Evolutionary conservation across 805 yeast genomes (phyloP), one percentile per base, ranked within the genome.

Genomic region (Sugiyamaella boreocaroliniensis): DNA sequence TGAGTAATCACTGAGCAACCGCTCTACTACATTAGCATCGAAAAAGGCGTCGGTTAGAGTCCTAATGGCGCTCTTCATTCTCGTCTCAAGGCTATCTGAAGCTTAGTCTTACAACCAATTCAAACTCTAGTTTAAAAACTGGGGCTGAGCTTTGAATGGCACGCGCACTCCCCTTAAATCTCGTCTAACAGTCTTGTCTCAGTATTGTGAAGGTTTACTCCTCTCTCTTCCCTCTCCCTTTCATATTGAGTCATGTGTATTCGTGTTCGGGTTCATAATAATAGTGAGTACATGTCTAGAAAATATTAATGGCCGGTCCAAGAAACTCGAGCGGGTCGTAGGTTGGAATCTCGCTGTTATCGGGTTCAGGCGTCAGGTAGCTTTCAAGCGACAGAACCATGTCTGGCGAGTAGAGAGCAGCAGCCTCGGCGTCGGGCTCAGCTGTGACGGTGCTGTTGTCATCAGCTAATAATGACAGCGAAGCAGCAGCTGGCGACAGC

Each of bases 351-450:
- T 43, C 50, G 11, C 48, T 34, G 12, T 55, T 56, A 16, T 58
- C 60, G 34, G 58, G 55, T 40, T 57, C 64, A 14, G 64, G 63
- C 10, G 63, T 58, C 32, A 61, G 51, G 43, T 60, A 60, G 20
- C 55, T 50, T 37, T 60, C 63, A 18, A 60, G 52, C 15, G 52
- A 47, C 18, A 51, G 29, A 7, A 47, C 52, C 32, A 46, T 47
- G 26, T 53, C 50, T 12, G 47, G 48, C 15, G 56, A 49, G 43
- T 47, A 50, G 11, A 15, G 42, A 43, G 47, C 37, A 12, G 29
- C 29, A 19, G 37, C 46, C 16, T 26, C 43, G 12, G 46, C 29
- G 43, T 49, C 46, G 1, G 40, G 34, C 19, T 49, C 47, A 14
- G 29, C 46, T 10, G 37, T 14, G 8, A 22, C 6, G 11, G 37